phyloP scores from a whole-genome alignment of 495 filamentous ascomycete species.

The Xylaria flabelliformis region DNA sequence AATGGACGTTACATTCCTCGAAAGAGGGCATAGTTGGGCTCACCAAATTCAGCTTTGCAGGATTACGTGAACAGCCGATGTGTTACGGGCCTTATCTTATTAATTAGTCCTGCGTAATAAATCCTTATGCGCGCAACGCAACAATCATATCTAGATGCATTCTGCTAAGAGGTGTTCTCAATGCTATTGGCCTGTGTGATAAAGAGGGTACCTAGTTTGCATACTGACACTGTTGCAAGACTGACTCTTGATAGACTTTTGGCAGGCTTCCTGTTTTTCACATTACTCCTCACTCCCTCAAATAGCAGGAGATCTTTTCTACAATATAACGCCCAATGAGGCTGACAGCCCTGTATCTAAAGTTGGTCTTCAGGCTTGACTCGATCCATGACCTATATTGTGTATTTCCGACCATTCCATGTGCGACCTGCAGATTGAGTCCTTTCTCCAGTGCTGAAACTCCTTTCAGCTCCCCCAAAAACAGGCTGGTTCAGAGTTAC shows the following conservation, averaged over 20 bases:
- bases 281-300: neutral
- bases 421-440: neutral
- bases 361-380: too few species aligned
- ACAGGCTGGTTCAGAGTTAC: neutral
- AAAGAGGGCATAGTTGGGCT: neutral
- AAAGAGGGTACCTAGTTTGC: conserved; percentile 8
- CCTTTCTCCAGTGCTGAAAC: neutral
- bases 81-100: neutral
- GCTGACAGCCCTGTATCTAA: too few species aligned
- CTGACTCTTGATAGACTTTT: neutral
- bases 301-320: neutral
- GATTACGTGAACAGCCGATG: neutral
- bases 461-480: neutral
- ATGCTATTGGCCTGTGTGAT: conserved; percentile 3
- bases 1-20: neutral
- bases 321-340: too few species aligned
- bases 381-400: neutral
- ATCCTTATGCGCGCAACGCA: neutral
- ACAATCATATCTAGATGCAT: conserved; percentile 2
- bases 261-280: neutral
- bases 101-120: neutral
- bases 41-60: neutral
- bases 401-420: neutral
- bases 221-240: neutral
- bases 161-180: neutral